Percentiles rank a stretch among this genome's conserved stretches.
Evolutionary conservation across 2,329 filamentous ascomycete species (phyloP).

Genomic region (Aspergillus arachidicola): DNA sequence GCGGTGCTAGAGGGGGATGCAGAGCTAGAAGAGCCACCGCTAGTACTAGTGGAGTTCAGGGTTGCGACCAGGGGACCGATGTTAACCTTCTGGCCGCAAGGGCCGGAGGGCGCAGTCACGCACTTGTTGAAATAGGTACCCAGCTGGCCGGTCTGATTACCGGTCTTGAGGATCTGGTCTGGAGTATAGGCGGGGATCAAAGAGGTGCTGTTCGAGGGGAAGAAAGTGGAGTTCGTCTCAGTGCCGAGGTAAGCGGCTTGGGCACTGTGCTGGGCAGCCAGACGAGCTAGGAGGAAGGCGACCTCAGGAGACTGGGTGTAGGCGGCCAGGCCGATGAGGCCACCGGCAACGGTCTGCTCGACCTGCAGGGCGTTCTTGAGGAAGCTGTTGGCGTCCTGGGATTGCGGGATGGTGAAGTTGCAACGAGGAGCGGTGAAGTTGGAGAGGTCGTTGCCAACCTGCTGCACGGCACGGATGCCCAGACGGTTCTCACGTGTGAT

Average conservation of each 20-base stretch:
- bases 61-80: constrained; percentile 29
- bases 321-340: constrained; percentile 30
- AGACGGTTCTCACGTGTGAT: constrained; percentile 29
- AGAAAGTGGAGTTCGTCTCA: constrained; percentile 18
- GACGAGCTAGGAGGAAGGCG: constrained; percentile 31
- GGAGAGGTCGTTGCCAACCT: constrained; percentile 18
- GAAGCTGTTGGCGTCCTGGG: constrained; percentile 19
- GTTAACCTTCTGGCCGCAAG: constrained; percentile 24
- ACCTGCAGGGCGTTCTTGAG: constrained; percentile 24
- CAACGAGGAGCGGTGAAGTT: constrained; percentile 25
- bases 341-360: constrained; percentile 25
- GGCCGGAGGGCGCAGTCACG: constrained; percentile 23
- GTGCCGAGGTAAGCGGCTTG: constrained; percentile 26
- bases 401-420: constrained; percentile 25
- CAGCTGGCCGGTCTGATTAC: constrained; percentile 25
- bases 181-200: constrained; percentile 29
- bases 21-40: constrained; percentile 8
- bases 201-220: constrained; percentile 24
- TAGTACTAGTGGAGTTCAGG: constrained; percentile 11
- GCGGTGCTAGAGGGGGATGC: constrained; percentile 2
- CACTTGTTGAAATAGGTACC: constrained; percentile 27
- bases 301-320: constrained; percentile 34
- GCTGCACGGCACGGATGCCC: constrained; percentile 27
- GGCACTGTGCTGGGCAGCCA: constrained; percentile 30
- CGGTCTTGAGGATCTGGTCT: constrained; percentile 22